phyloP scores from a whole-genome alignment of 1,284 basidiomycete genomes.

The Puccinia triticina region DNA sequence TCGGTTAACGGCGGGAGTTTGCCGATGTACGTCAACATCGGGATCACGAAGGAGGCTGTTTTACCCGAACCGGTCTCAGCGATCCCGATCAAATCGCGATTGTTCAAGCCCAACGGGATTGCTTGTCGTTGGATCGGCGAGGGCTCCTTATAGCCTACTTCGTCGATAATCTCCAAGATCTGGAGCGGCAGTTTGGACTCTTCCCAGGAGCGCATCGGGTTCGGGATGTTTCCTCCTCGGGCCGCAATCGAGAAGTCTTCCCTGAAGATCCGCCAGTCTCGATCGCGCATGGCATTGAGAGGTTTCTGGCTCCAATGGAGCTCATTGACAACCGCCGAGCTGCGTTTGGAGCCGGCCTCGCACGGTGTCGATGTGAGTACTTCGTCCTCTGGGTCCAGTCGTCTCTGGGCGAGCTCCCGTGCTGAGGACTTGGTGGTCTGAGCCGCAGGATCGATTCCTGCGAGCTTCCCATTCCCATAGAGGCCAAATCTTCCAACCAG shows the following conservation, averaged over 20 bases:
- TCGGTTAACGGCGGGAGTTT: constrained; percentile 81
- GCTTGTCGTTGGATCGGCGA: constrained; percentile 96
- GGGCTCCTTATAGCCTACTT: constrained; percentile 94
- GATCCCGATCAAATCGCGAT: constrained; percentile 94
- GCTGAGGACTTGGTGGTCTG: constrained; percentile 4
- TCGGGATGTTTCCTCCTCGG: constrained; percentile 83
- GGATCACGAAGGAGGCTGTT: constrained; percentile 98
- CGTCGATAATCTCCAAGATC: constrained; percentile 81
- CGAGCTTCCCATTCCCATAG: constrained; percentile 50
- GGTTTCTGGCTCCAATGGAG: constrained; percentile 95
- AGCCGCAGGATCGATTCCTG: constrained; percentile 43
- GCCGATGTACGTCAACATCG: constrained; percentile 92
- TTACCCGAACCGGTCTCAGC: constrained; percentile 99
- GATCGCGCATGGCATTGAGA: constrained; percentile 88
- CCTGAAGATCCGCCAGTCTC: constrained; percentile 98
- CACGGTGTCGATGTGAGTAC: constrained; percentile 39
- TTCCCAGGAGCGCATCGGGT: constrained; percentile 85
- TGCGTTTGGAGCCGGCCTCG: constrained; percentile 45
- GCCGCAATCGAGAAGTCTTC: constrained; percentile 97
- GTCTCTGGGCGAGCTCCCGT: neutral
- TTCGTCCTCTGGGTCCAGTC: constrained; percentile 40
- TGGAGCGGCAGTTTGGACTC: constrained; percentile 80
- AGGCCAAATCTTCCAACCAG: constrained; percentile 41
- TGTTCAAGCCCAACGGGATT: constrained; percentile 93
- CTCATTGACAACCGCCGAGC: constrained; percentile 65